Evolutionary conservation across 208 protist genomes (phyloP), one percentile per base, ranked within the genome.

Genomic region (Phytomonas francai): DNA sequence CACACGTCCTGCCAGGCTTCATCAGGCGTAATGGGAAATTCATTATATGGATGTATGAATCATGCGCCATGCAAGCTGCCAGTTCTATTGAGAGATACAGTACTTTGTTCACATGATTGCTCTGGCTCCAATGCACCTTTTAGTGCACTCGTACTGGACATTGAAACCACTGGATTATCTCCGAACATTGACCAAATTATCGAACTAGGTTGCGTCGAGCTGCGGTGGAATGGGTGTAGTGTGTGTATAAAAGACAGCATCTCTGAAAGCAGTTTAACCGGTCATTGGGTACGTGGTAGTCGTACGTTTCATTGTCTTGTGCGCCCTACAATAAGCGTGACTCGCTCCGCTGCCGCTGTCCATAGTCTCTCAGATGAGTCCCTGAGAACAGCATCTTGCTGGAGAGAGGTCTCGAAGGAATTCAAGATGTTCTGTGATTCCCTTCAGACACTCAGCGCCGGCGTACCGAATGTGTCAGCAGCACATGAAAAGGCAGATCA

Each of bases 91-190:
- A 49, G 39, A 19, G 39, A 49, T 19, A 49, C 39, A 6, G 39
- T 49, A 12, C 39, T 49, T 1, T 49, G 39, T 49, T 49, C 39
- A 49, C 39, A 49, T 49, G 39, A 49, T 49, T 6, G 39, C 16
- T 49, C 39, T 49, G 39, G 39, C 9, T 49, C 16, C 1, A 49
- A 19, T 14, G 16, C 11, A 57, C 63, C 73, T 0, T 78, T 80
- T 65, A 81, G 73, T 65, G 76, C 68, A 29, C 61, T 85, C 19
- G 76, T 80, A 29, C 31, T 92, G 8, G 83, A 89, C 63, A 39
- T 92, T 16, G 86, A 92, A 65, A 92, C 86, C 22, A 92, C 86
- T 3, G 86, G 86, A 31, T 81, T 92, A 30, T 79, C 72, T 19
- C 49, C 75, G 25, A 33, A 65, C 32, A 28, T 22, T 5, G 73